Evolutionary conservation across 306 rosid genomes (phyloP).

Genomic region (Notholithocarpus densiflorus): DNA sequence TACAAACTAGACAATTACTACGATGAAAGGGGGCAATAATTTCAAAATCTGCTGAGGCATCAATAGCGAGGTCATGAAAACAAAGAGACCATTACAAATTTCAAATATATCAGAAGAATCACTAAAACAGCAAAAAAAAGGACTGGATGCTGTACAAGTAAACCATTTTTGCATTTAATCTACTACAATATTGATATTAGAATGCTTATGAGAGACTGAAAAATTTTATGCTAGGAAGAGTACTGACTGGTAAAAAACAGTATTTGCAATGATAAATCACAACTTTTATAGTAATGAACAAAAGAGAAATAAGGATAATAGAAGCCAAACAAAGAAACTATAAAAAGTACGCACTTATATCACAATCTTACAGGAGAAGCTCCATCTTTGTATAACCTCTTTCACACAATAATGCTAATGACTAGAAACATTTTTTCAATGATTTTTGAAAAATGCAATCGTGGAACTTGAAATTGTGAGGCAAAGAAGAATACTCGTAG

Average conservation of each 20-base stretch:
- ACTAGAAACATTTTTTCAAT: neutral
- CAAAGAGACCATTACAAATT: too few species aligned
- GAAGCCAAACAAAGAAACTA: neutral
- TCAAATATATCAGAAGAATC: too few species aligned
- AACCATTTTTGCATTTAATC: neutral
- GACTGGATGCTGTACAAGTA: neutral
- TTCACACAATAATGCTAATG: neutral
- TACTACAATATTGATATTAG: too few species aligned
- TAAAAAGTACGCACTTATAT: neutral
- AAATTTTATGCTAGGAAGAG: neutral
- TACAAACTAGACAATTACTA: neutral
- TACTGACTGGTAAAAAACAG: neutral
- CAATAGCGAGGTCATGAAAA: too few species aligned
- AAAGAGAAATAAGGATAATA: neutral
- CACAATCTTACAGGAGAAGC: neutral
- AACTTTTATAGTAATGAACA: neutral
- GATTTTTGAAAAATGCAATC: neutral
- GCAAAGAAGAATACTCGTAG: neutral
- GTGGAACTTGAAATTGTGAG: neutral
- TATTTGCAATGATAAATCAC: neutral
- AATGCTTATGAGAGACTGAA: neutral
- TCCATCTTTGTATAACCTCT: neutral
- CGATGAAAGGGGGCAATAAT: neutral
- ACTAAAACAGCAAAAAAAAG: neutral
- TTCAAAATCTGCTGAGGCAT: neutral